Base-by-base conservation (phyloP, 2,329 filamentous ascomycete species). In the Penicillium sumatraense region DNA sequence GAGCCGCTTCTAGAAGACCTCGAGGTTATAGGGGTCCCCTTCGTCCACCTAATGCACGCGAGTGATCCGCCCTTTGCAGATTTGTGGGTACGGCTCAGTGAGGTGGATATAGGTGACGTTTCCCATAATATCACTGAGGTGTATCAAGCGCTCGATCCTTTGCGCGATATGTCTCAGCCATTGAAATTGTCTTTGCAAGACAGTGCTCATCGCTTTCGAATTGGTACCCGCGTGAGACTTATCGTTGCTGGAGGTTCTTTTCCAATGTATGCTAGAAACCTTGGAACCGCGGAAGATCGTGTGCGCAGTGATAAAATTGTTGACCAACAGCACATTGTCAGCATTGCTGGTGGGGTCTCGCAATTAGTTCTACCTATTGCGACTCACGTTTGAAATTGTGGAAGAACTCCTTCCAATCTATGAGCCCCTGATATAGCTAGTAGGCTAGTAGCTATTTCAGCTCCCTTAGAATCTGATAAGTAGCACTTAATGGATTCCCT, bases 11-110 rank as follows among this genome's bases (percentile, higher is more conserved):
- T 23, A 21, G 48, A 53, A 24, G 51, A 55, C 7, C 11, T 61
- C 21, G 56, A 61, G 13, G 13, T 59, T 14, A 20, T 61, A 2
- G 56, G 56, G 2, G n/a, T 16, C 8, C 59, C 56, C 20, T 54
- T 44, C 11, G 47, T 61, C 14, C 45, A 53, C 9, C 27, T 61
- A 4, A 55, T 55, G 7, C 59, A 61, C 24, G 45, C 29, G 14
- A 61, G 53, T 23, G 53, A 59, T 10, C 56, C 59, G n/a, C 54
- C 56, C 11, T 57, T 57, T 27, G 59, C 54, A 51, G 59, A 61
- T 33, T 20, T 61, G 18, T 61, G 59, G 29, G 13, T 61, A 6
- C 51, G 56, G 13, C 53, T 61, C 10, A 59, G 59, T 18, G 59
- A 61, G 35, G 51, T 61, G 4, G 56, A 61, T 21, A 11, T 16